A percentile compares a stretch with the other conserved stretches of the same genome.
These are phyloP conservation scores for Tinospora cordifolia DNA, from an alignment of 164 flowering plant genomes.

Conservation along the genomic window DNA sequence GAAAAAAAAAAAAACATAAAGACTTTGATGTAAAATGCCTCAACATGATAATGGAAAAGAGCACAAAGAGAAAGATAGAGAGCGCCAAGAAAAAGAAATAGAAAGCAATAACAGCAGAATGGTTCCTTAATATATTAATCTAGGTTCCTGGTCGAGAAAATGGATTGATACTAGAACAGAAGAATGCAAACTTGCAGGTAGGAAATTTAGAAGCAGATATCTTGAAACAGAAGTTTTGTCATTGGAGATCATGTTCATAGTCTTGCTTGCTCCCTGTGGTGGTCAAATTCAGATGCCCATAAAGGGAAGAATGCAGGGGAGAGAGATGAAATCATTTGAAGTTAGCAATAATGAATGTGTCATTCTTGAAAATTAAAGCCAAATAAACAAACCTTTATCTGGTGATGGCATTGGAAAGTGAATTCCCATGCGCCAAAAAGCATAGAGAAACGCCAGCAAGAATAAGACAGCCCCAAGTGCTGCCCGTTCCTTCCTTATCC, in stretches of 20 bases:
- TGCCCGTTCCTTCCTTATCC: conserved; percentile 80
- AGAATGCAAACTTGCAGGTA: not conserved
- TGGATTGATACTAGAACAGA: not conserved
- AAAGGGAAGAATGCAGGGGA: not conserved
- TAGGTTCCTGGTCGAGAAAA: not conserved
- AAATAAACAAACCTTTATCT: conserved; percentile 56
- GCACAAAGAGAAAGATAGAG: too few species aligned
- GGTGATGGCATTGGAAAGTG: conserved; percentile 99
- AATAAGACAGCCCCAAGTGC: conserved; percentile 79
- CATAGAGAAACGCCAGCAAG: conserved; percentile 83
- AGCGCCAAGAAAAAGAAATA: not conserved
- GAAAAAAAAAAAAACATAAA: not conserved
- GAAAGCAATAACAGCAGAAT: not conserved
- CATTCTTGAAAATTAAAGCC: not conserved
- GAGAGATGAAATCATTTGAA: not conserved
- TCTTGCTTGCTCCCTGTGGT: not conserved
- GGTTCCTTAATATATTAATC: not conserved
- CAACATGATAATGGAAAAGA: not conserved
- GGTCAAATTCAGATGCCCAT: not conserved
- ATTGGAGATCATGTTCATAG: not conserved
- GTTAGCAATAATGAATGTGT: not conserved
- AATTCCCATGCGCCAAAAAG: conserved; percentile 98
- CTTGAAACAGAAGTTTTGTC: not conserved
- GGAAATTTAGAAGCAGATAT: not conserved
- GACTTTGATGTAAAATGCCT: not conserved